Evolutionary conservation across 345 rosid genomes (phyloP).

Genomic region (Brassica cretica): DNA sequence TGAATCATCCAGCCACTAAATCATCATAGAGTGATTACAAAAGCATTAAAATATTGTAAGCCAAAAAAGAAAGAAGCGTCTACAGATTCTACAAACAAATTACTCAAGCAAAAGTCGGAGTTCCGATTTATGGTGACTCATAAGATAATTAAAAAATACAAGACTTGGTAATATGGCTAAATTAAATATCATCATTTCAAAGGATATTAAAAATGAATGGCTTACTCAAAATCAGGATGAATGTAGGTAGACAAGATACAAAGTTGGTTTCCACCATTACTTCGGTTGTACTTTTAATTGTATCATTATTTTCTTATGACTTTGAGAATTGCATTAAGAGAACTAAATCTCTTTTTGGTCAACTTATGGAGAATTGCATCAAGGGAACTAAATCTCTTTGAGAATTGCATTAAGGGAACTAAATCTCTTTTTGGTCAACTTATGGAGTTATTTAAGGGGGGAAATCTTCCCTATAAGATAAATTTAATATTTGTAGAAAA

Average conservation of each 20-base stretch:
- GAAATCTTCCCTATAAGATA: background rate
- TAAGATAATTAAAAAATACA: background rate
- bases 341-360: background rate
- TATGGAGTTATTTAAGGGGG: background rate
- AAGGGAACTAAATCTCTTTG: background rate
- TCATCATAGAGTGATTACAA: background rate
- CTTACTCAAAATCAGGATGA: background rate
- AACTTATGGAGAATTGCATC: background rate
- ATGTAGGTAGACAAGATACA: slow-evolving; percentile 15
- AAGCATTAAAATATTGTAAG: background rate
- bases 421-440: background rate
- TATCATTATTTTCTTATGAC: background rate
- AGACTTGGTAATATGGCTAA: background rate
- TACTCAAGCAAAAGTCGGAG: background rate
- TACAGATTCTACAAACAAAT: background rate
- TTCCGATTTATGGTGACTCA: background rate
- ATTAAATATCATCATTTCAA: background rate
- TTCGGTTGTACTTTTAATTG: slow-evolving; percentile 5
- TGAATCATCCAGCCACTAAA: background rate
- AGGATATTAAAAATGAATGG: background rate
- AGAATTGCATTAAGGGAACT: background rate
- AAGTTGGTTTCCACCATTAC: slow-evolving; percentile 23
- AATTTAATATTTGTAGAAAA: background rate
- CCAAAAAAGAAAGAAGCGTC: background rate
- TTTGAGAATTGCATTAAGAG: background rate